Evolutionary conservation across 257 asterid species (phyloP).

Genomic region (Plantago elongata): DNA sequence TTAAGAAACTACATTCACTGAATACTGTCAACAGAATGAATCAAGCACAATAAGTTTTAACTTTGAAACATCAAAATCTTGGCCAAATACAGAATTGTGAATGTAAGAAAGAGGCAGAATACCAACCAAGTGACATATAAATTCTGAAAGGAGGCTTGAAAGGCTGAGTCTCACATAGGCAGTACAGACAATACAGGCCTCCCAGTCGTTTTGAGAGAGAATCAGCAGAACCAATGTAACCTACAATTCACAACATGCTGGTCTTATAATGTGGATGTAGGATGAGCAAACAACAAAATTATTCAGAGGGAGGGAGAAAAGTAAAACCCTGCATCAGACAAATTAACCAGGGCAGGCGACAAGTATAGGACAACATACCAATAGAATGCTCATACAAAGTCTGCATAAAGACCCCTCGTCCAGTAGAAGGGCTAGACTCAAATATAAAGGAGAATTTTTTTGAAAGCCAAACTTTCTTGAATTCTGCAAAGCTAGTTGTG

Average conservation of each 20-base stretch:
- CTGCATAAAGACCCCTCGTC: slow-evolving; percentile 84
- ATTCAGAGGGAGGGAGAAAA: neutral
- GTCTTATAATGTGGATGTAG: neutral
- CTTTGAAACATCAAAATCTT: neutral
- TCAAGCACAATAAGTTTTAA: too few relatives aligned
- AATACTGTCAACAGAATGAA: neutral
- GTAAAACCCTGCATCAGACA: slow-evolving; percentile 10
- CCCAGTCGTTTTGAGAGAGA: slow-evolving; percentile 63
- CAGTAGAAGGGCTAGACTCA: slow-evolving; percentile 73
- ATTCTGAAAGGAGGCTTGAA: slow-evolving; percentile 10
- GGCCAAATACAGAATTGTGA: neutral
- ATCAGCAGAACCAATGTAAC: slow-evolving; percentile 44
- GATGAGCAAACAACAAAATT: neutral
- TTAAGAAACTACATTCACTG: neutral
- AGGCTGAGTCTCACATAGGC: slow-evolving; percentile 19
- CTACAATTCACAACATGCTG: slow-evolving; percentile 33
- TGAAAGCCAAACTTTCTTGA: slow-evolving; percentile 71
- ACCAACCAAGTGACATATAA: slow-evolving; percentile 3
- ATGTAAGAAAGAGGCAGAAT: neutral
- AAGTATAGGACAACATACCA: slow-evolving; percentile 31
- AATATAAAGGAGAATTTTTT: slow-evolving; percentile 71
- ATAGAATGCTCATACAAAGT: slow-evolving; percentile 65
- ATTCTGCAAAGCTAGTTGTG: slow-evolving; percentile 51
- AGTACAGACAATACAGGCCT: slow-evolving; percentile 78
- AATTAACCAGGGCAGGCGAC: neutral